Base-by-base conservation (phyloP, 1,139 yeast species). In the Geotrichum reessii region DNA sequence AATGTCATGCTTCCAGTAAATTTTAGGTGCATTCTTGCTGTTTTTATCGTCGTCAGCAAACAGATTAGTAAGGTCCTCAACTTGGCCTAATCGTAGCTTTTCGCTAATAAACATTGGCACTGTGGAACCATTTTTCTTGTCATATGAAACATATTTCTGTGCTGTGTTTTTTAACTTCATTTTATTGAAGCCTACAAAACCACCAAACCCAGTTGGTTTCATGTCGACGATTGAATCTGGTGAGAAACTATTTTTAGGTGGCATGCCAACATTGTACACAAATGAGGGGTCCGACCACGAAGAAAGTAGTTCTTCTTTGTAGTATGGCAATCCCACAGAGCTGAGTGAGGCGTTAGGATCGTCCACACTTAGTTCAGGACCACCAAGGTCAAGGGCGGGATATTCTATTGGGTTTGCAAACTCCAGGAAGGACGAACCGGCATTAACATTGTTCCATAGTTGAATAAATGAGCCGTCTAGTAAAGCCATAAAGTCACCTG, bases 241-340 rank as follows among this genome's bases (percentile, higher is more conserved):
- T 3, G 47, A 27, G 9, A 63, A 63, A n/a, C 61, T 63, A 5
- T 11, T 37, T 42, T 33, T 52, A 0, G 69, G 51, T 1, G 75
- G 75, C 71, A 72, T 67, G 0, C 76, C 76, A 0, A 64, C 66
- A 11, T 67, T 68, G 52, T 67, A 70, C 1, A 66, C 59, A 62
- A 59, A 60, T 19, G 57, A 50, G 5, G 67, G 66, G 28, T 68
- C 67, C 0, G 71, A 65, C 89, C 92, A 92, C 21, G 90, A 86
- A 0, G 97, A 90, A 14, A 92, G 76, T 25, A 95, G 77, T 56
- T 82, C 81, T 53, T 87, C 91, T 62, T 83, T 84, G 70, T 90
- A 93, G 67, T 86, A 90, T 0, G 99, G 98, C 83, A 93, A 76
- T 8, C 97, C 97, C 1, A 93, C 77, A 1, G 83, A 70, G 51